Base-by-base conservation (phyloP, 768 basidiomycete species). In the Vararia minispora region DNA sequence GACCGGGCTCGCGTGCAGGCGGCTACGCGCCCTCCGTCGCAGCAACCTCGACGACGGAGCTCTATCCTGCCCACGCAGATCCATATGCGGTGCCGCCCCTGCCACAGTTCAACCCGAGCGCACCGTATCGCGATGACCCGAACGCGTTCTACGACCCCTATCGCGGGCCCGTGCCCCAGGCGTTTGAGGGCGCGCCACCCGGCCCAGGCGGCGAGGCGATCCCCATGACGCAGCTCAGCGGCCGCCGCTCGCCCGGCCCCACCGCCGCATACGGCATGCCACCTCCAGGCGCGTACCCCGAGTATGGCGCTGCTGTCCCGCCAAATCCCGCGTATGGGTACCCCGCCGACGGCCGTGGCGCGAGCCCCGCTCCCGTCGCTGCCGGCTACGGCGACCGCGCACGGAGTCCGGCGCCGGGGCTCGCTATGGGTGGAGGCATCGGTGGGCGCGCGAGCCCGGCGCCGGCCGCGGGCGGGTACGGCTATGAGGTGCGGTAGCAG, bases 81-180 rank as follows among this genome's bases (percentile, higher is more conserved):
- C 84, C 85, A 2, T 89, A 88, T 55, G 82, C 86, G 12, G 76
- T 87, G 1, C 85, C 87, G 3, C 85, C 85, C 12, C 64, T 86
- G 16, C 85, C 85, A 9, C 82, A 86, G 46, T 61, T 83, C 32
- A 83, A 88, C 53, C 84, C 85, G 5, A 80, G 72, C 55, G 67
- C 69, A 47, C 82, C 83, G 1, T 88, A 88, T 55, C 69, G 58
- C 38, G 86, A 88, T 50, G 82, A 89, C 43, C 80, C 83, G 0
- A 58, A 51, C 23, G 52, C 33, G 6, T 65, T 60, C 25, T 88
- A 74, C 54, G 87, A 90, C 56, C 86, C 86, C 16, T 89, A 90
- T 56, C 68, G 71, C 20, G 82, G 81, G 2, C 79, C 84, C n/a
- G 61, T 79, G 14, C 79, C 81, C 5, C 70, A 70, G 35, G 68